phyloP scores from a whole-genome alignment of 768 basidiomycete species.

The Amanita rubescens region DNA sequence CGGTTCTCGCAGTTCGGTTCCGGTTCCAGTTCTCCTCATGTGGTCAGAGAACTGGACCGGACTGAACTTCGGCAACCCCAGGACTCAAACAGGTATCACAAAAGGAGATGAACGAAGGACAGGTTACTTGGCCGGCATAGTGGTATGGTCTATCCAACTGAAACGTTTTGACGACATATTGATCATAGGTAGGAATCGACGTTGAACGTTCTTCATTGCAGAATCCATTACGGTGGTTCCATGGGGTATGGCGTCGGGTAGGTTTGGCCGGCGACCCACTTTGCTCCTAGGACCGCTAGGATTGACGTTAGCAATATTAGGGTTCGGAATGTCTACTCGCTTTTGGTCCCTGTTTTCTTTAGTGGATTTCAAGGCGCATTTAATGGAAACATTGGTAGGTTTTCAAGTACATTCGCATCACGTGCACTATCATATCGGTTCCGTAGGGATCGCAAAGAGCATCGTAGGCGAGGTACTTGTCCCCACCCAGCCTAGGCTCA shows the following conservation, averaged over 20 bases:
- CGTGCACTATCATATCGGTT: conserved; percentile 10
- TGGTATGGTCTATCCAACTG: conserved; percentile 19
- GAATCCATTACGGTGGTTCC: conserved; percentile 37
- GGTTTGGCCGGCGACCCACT: conserved; percentile 37
- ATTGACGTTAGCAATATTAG: conserved; percentile 30
- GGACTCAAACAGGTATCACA: conserved; percentile 30
- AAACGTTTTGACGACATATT: not conserved
- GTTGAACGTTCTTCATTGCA: conserved; percentile 37
- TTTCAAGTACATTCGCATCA: conserved; percentile 24
- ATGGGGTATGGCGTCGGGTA: conserved; percentile 39
- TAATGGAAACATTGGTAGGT: not conserved
- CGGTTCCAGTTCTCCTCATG: no score
- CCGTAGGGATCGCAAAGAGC: not conserved
- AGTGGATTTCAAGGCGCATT: conserved; percentile 10
- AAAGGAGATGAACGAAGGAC: conserved; percentile 29
- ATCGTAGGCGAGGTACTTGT: not conserved
- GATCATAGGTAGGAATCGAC: conserved; percentile 29
- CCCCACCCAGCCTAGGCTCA: no score
- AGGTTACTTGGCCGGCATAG: conserved; percentile 35
- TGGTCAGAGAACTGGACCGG: no score
- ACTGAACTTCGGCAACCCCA: no score
- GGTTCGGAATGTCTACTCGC: conserved; percentile 34
- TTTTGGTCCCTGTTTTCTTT: conserved; percentile 26
- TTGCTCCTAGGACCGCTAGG: conserved; percentile 36
- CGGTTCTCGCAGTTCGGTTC: no score